Conservation (phyloP, 75 land plant species). For the Pinus taeda region DNA sequence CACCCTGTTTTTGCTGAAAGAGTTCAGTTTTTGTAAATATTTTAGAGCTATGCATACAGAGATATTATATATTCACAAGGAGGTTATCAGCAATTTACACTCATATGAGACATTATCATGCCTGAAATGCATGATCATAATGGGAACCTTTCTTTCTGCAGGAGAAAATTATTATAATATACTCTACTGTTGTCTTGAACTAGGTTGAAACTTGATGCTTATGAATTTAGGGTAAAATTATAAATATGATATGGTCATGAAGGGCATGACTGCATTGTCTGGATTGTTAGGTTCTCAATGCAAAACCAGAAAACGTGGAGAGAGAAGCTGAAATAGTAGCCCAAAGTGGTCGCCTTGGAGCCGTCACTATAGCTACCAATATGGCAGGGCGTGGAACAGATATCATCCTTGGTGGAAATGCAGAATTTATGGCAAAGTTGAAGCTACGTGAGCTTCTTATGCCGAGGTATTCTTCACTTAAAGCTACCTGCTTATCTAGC, state of each 20-base stretch:
- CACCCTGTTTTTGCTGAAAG: neutral
- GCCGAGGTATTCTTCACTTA: constrained; percentile 66
- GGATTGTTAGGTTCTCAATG: constrained; percentile 83
- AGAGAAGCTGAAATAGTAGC: constrained; percentile 99
- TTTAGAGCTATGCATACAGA: neutral
- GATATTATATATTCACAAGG: neutral
- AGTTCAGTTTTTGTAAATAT: neutral
- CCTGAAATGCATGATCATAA: neutral
- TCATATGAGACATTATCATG: constrained; percentile 1
- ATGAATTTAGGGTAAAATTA: neutral
- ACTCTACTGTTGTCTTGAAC: neutral
- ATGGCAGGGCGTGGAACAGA: constrained; percentile 99
- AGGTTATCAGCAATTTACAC: neutral
- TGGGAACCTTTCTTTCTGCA: neutral
- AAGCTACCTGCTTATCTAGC: neutral
- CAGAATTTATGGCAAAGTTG: constrained; percentile 96
- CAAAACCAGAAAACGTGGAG: constrained; percentile 99
- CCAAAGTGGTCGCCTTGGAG: constrained; percentile 96
- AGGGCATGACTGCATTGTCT: neutral
- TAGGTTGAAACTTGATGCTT: neutral
- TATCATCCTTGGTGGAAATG: constrained; percentile 98
- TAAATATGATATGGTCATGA: neutral
- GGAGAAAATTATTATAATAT: neutral
- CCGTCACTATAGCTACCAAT: constrained; percentile 98
- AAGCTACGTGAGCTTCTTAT: constrained; percentile 97